Percentiles rank a stretch among this genome's conserved stretches.
phyloP scores from a whole-genome alignment of 805 yeast species.

The Lipomyces sp. region DNA sequence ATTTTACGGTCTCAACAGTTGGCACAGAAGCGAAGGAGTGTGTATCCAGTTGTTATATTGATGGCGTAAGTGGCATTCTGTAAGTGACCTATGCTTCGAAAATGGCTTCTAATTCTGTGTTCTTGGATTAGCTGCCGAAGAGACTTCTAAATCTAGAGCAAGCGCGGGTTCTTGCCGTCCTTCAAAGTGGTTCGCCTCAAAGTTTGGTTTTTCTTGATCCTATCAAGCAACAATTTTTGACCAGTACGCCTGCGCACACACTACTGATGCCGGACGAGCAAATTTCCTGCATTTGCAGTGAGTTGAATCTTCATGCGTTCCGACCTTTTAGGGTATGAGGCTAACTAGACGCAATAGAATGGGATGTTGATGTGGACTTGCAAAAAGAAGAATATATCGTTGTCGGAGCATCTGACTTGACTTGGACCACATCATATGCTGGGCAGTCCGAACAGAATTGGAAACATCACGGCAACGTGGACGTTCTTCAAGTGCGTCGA shows the following conservation, averaged over 20 bases:
- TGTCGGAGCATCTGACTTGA: conserved; percentile 1
- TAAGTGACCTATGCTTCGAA: no score
- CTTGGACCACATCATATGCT: neutral
- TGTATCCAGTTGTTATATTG: no score
- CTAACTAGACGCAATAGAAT: conserved; percentile 5
- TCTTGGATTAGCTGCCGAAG: neutral
- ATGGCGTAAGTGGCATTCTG: no score
- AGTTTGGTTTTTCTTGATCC: conserved; percentile 16
- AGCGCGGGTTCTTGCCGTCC: conserved; percentile 14
- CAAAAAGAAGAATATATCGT: conserved; percentile 5
- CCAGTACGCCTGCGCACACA: conserved; percentile 1
- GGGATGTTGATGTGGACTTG: conserved; percentile 5
- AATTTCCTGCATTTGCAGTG: conserved; percentile 11
- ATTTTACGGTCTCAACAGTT: no score
- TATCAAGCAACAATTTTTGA: neutral
- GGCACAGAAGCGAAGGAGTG: no score
- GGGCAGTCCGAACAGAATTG: neutral
- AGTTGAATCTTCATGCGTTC: neutral
- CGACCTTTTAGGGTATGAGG: neutral
- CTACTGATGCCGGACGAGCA: conserved; percentile 3
- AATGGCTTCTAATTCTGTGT: no score
- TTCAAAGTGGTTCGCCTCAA: neutral
- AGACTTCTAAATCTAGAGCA: conserved; percentile 9
- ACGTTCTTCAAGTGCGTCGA: no score
- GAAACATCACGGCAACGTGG: no score